Evolutionary conservation across 2,329 filamentous ascomycete species (phyloP).

Genomic region (Myriosclerotinia scirpicola): DNA sequence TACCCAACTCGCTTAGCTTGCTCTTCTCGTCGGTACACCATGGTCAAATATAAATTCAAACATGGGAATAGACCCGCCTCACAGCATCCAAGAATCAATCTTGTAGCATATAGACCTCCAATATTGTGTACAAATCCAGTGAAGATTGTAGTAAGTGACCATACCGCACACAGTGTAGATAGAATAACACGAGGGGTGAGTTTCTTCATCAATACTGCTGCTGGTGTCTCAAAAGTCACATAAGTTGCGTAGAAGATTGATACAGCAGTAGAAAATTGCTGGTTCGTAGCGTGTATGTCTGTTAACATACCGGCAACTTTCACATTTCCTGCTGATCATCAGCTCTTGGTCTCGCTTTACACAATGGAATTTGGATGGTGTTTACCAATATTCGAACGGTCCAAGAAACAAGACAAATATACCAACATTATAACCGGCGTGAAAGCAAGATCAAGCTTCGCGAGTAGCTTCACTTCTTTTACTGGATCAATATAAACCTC

Average conservation of each 20-base stretch:
- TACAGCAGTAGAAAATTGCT: conserved; percentile 38
- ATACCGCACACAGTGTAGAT: conserved; percentile 40
- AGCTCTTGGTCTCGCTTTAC: background rate
- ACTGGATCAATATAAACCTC: conserved; percentile 44
- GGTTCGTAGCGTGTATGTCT: conserved; percentile 27
- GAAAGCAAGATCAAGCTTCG: conserved; percentile 50
- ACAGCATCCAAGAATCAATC: conserved; percentile 49
- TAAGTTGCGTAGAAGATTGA: conserved; percentile 55
- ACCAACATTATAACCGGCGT: conserved; percentile 56
- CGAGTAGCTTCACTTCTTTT: conserved; percentile 48
- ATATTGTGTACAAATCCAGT: conserved; percentile 48
- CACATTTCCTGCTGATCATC: conserved; percentile 46
- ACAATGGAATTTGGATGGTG: background rate
- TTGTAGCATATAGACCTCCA: conserved; percentile 46
- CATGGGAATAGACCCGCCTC: conserved; percentile 53
- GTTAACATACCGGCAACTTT: conserved; percentile 31
- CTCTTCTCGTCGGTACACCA: conserved; percentile 58
- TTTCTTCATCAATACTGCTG: conserved; percentile 50
- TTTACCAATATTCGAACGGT: conserved; percentile 51
- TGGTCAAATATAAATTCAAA: conserved; percentile 51
- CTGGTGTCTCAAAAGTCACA: conserved; percentile 50
- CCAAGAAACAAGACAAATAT: conserved; percentile 55
- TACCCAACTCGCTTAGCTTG: conserved; percentile 54
- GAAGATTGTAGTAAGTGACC: conserved; percentile 51
- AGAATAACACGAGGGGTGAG: conserved; percentile 46